A percentile compares a stretch with the other conserved stretches of the same genome.
Conservation (phyloP, 805 yeast species). For the Hanseniaspora jakobsenii region DNA sequence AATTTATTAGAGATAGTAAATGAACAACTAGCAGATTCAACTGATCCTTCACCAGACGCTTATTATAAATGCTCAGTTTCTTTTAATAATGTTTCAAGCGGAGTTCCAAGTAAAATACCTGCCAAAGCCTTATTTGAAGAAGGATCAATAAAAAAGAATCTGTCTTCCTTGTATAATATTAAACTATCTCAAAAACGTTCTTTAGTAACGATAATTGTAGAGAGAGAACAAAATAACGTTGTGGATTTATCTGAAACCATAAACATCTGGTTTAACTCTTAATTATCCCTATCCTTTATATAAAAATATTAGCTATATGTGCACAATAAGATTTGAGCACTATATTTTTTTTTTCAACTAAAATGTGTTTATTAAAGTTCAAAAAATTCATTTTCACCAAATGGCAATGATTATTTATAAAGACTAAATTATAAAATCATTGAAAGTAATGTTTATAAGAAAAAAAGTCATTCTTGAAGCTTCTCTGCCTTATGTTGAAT, state of each 20-base stretch:
- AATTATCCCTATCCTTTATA: no score
- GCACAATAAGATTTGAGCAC: no score
- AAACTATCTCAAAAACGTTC: conserved; percentile 12
- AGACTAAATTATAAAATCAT: no score
- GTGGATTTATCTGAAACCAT: conserved; percentile 7
- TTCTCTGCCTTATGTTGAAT: no score
- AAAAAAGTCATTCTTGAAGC: no score
- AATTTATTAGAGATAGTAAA: background rate
- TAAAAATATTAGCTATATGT: no score
- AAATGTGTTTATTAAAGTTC: no score
- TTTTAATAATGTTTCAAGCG: conserved; percentile 6
- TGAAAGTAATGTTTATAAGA: no score
- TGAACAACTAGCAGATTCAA: background rate
- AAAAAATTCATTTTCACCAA: no score
- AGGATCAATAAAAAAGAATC: background rate
- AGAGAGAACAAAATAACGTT: background rate
- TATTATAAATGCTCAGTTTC: conserved; percentile 10
- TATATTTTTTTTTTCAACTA: no score
- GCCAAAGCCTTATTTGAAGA: background rate
- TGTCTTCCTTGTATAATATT: conserved; percentile 9
- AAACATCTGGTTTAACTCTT: conserved; percentile 12
- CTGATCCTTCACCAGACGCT: background rate
- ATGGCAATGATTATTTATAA: no score
- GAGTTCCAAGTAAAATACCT: conserved; percentile 2
- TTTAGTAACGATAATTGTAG: conserved; percentile 6